phyloP scores from a whole-genome alignment of 495 filamentous ascomycete genomes.

The Penicillium paxilli region DNA sequence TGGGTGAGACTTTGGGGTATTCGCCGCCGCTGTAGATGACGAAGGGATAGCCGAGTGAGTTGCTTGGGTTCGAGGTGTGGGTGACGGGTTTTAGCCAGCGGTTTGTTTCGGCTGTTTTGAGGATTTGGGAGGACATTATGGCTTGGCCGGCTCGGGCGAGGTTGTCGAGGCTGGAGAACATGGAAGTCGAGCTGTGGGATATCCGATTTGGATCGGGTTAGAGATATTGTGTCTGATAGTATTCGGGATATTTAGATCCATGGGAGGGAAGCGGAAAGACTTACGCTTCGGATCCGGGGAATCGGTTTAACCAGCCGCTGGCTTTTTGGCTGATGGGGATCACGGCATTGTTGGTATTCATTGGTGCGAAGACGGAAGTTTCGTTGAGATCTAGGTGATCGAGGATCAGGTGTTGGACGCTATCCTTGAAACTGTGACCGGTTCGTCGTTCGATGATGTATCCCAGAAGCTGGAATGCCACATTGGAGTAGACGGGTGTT shows the following conservation, averaged over 20 bases:
- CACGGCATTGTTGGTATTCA: conserved; percentile 33
- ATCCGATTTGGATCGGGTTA: conserved; percentile 13
- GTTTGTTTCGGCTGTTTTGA: conserved; percentile 34
- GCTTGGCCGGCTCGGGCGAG: conserved; percentile 40
- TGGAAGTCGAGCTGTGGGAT: conserved; percentile 22
- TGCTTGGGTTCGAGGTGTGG: conserved; percentile 47
- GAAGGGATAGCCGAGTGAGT: conserved; percentile 45
- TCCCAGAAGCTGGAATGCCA: conserved; percentile 52
- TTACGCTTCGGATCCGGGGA: conserved; percentile 23
- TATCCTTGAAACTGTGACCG: conserved; percentile 35
- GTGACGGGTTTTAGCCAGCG: conserved; percentile 50
- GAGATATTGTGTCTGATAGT: too few relatives aligned
- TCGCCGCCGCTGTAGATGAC: conserved; percentile 31
- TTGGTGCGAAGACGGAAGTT: conserved; percentile 40
- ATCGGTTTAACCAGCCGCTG: conserved; percentile 17
- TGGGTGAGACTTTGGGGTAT: conserved; percentile 30
- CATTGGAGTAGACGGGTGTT: conserved; percentile 58
- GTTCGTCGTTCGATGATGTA: conserved; percentile 55
- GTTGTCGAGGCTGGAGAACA: conserved; percentile 30
- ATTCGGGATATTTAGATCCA: too few relatives aligned
- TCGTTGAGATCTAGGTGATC: conserved; percentile 38
- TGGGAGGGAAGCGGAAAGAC: conserved; percentile 1
- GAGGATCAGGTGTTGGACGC: conserved; percentile 42
- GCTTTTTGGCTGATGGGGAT: conserved; percentile 35
- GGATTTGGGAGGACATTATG: conserved; percentile 48